Conservation (phyloP, 192 early-diverging fungal species). For the Umbelopsis isabellina region DNA sequence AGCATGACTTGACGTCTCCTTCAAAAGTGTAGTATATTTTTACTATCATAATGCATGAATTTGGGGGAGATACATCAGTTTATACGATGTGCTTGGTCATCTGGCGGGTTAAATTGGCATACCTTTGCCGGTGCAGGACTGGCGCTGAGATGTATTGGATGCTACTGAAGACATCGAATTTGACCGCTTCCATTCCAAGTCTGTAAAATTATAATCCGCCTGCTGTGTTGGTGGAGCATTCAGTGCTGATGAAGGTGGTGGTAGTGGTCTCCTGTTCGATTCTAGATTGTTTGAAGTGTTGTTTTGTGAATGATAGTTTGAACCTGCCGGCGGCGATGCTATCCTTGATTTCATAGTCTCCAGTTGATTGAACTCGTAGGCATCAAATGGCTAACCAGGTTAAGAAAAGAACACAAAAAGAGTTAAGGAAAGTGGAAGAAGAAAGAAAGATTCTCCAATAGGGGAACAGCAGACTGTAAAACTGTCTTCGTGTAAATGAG, state of each 20-base stretch:
- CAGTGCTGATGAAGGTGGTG: background rate
- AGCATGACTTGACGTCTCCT: slow-evolving; percentile 1
- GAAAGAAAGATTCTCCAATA: background rate
- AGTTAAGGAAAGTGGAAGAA: background rate
- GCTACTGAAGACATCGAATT: background rate
- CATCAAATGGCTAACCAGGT: background rate
- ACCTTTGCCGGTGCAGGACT: background rate
- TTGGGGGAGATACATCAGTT: background rate
- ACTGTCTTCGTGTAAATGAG: slow-evolving; percentile 2
- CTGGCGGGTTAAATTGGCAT: background rate
- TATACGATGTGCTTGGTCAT: background rate
- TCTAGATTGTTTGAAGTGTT: background rate
- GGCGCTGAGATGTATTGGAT: background rate
- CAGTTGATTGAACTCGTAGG: background rate
- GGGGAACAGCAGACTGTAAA: background rate
- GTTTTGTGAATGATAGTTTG: slow-evolving; percentile 15
- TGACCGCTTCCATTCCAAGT: background rate
- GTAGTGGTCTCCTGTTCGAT: background rate
- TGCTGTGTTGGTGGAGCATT: background rate
- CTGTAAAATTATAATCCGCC: background rate
- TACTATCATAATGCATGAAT: background rate
- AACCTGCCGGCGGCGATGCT: background rate
- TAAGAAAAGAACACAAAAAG: background rate
- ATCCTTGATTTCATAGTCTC: slow-evolving; percentile 7
- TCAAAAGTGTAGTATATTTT: slow-evolving; percentile 19